Conservation (phyloP, 176 grass and related monocot genomes). For the Tuctoria greenei region DNA sequence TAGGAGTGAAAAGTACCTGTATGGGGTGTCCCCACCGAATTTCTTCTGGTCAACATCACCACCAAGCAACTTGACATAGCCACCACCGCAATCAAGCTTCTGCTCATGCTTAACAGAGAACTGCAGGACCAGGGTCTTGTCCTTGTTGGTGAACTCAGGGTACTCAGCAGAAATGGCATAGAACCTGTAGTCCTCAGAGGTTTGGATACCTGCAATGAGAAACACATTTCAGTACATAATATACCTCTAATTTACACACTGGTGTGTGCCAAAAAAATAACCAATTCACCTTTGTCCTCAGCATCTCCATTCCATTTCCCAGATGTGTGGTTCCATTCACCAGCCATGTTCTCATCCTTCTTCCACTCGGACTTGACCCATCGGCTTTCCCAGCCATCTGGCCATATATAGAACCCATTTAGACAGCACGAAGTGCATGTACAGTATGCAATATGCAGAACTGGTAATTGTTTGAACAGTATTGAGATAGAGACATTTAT, state of each 20-base stretch:
- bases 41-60: conserved; percentile 94
- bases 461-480: background rate
- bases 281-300: conserved; percentile 70
- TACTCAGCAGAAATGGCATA: conserved; percentile 84
- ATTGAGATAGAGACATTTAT: background rate
- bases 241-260: background rate
- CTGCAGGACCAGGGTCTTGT: conserved; percentile 83
- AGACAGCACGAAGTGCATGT: background rate
- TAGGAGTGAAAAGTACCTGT: conserved; percentile 51
- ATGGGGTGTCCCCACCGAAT: conserved; percentile 86
- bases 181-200: conserved; percentile 84
- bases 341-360: conserved; percentile 71
- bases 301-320: conserved; percentile 84
- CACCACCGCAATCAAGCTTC: conserved; percentile 92
- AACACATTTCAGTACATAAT: background rate
- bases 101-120: conserved; percentile 97
- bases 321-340: conserved; percentile 88
- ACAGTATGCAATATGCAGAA: background rate
- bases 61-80: conserved; percentile 85
- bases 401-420: conserved; percentile 3
- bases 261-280: too few species aligned
- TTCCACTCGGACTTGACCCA: conserved; percentile 97
- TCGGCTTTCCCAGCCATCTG: conserved; percentile 83
- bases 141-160: conserved; percentile 88
- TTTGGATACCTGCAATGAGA: conserved; percentile 70